Evolutionary conservation across 768 basidiomycete species (phyloP), one percentile per base, ranked within the genome.

Genomic region (Filobasidium floriforme): DNA sequence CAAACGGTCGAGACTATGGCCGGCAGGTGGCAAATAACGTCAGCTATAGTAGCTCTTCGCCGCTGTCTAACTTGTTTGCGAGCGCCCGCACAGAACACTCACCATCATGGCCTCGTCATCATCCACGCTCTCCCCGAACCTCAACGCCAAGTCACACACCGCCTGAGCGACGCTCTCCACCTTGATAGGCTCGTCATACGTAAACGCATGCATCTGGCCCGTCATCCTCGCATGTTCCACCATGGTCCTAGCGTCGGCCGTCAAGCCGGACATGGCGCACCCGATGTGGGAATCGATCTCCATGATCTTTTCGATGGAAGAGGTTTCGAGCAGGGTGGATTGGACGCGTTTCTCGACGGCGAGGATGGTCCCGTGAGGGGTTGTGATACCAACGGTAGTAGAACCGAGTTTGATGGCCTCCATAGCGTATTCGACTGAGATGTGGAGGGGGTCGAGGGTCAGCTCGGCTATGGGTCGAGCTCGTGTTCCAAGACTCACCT

Each of bases 341-440:
- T 96, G 92, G 61, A 96, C 91, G 79, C 96, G 92, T 82, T 99
- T 98, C 83, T 99, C 96, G 71, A 98, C 92, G 63, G 86, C 96
- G 66, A 99, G 88, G 70, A 98, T 83, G 71, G 92, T 89, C 67
- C 96, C 96, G 72, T 89, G 83, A 44, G 87, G 84, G 40, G 96
- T 97, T 74, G 86, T 86, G 76, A 98, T 89, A 67, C 94, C 96
- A 72, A 99, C 89, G 49, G 96, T 96, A 68, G 96, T 98, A 66
- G 92, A 97, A 63, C 96, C 96, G 74, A 98, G 88, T 93, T 98
- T 98, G 80, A 98, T 98, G 9, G 96, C 96, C 76, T 99, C 96
- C 77, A 98, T 99, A 61, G 96, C 96, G 83, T 98, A 98, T 81
- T 99, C 96, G 80, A 99, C 94, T 97, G 72, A 1, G 41, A 28